phyloP scores from a whole-genome alignment of 192 early-diverging fungal species.

The Umbelopsis isabellina region DNA sequence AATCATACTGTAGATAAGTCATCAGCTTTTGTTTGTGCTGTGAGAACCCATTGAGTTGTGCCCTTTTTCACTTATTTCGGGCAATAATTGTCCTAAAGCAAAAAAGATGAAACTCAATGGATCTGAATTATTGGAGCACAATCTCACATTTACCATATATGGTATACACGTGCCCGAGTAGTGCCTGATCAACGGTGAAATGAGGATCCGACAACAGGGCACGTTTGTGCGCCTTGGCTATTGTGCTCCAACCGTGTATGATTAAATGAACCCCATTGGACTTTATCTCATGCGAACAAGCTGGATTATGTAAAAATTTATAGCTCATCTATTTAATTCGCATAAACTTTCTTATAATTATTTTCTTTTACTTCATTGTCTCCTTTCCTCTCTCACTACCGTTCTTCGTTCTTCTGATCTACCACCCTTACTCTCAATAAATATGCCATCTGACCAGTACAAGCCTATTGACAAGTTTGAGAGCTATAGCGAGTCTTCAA shows the following conservation, averaged over 20 bases:
- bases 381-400: neutral
- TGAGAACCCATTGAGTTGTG: no score
- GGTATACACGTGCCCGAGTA: neutral
- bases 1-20: no score
- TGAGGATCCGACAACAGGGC: neutral
- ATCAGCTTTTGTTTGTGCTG: no score
- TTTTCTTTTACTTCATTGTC: conserved; percentile 5
- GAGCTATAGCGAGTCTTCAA: conserved; percentile 1
- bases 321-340: neutral
- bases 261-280: conserved; percentile 15
- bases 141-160: neutral
- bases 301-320: neutral
- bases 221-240: neutral
- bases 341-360: neutral
- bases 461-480: conserved; percentile 13
- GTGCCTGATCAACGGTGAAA: neutral
- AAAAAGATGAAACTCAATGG: neutral
- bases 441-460: neutral
- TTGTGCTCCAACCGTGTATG: conserved; percentile 4
- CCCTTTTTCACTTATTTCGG: neutral
- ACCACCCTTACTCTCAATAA: neutral
- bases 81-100: neutral
- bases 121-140: neutral
- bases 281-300: neutral
- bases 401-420: neutral